These are phyloP conservation scores for Arthrobotrys conoides DNA, from an alignment of 2,329 filamentous ascomycete species.

Conservation along the genomic window DNA sequence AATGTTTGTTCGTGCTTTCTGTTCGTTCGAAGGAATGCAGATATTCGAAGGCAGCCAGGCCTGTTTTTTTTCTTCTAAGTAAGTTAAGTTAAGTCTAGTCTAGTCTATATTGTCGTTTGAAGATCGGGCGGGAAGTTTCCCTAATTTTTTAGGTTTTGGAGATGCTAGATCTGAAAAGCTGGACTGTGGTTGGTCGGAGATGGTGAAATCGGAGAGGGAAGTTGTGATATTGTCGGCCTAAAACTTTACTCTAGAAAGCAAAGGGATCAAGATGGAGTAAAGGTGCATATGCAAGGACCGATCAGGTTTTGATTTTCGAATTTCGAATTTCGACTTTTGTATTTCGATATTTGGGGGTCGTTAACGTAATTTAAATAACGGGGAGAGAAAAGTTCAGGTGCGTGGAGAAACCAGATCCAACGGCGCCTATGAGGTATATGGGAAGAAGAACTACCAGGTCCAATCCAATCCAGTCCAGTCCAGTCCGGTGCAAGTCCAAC, in stretches of 20 bases:
- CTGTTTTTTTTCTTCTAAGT: conserved; percentile 2
- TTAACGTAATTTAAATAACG: conserved; percentile 16
- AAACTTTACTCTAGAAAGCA: background rate
- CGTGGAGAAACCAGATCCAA: conserved; percentile 44
- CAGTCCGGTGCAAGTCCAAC: background rate
- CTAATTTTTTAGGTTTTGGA: background rate
- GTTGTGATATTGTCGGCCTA: conserved; percentile 37
- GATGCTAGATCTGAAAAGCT: conserved; percentile 1
- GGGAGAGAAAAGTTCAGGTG: background rate
- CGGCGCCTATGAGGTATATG: conserved; percentile 6
- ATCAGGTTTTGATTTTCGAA: conserved; percentile 19
- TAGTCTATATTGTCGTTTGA: background rate
- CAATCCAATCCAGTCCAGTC: background rate
- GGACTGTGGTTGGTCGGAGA: conserved; percentile 37
- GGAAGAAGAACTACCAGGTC: conserved; percentile 2
- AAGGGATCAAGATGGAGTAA: background rate
- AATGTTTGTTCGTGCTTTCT: too few species aligned
- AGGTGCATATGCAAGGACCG: conserved; percentile 3
- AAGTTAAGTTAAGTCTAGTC: background rate
- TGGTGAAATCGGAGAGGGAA: conserved; percentile 46
- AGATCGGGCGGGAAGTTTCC: conserved; percentile 8
- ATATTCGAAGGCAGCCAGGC: conserved; percentile 39
- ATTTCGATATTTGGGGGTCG: conserved; percentile 18
- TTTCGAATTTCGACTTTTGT: background rate
- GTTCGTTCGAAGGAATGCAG: background rate